Percentiles rank a stretch among this genome's conserved stretches.
phyloP scores from a whole-genome alignment of 176 grass and related monocot species.

The Eragrostis curvula region DNA sequence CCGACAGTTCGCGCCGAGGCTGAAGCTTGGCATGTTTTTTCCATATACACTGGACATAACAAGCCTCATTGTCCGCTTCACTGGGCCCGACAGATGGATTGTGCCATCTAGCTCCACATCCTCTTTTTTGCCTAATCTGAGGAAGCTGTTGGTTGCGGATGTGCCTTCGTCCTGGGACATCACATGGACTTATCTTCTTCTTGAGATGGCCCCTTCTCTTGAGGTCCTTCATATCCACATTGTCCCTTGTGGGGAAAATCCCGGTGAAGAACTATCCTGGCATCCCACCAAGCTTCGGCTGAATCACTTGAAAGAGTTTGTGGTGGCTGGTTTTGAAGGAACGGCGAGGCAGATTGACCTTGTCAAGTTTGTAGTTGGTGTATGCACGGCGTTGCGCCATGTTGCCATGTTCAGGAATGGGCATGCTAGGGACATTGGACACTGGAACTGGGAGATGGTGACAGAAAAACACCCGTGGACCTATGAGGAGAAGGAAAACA shows the following conservation, averaged over 20 bases:
- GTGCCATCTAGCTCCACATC: background rate
- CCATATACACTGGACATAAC: background rate
- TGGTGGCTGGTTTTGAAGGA: slow-evolving; percentile 5
- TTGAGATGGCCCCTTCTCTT: slow-evolving; percentile 23
- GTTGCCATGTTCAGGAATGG: background rate
- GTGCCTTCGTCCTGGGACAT: slow-evolving; percentile 29
- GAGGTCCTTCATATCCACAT: slow-evolving; percentile 20
- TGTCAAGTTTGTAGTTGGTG: slow-evolving; percentile 18
- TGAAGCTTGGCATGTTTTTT: background rate
- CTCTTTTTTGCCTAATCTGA: background rate
- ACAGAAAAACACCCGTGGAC: background rate
- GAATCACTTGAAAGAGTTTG: background rate
- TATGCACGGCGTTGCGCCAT: background rate
- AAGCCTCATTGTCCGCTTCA: slow-evolving; percentile 19
- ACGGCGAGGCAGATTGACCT: slow-evolving; percentile 6
- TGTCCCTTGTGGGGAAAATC: background rate
- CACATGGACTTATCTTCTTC: background rate
- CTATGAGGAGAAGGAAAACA: background rate
- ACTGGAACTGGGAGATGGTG: slow-evolving; percentile 30
- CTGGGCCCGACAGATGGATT: slow-evolving; percentile 29
- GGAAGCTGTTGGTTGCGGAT: background rate
- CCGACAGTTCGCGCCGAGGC: background rate
- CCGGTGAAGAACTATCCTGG: background rate
- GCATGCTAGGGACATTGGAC: background rate
- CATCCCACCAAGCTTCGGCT: background rate